Base-by-base conservation (phyloP, 306 rosid genomes). In the Chamaecrista fasciculata region DNA sequence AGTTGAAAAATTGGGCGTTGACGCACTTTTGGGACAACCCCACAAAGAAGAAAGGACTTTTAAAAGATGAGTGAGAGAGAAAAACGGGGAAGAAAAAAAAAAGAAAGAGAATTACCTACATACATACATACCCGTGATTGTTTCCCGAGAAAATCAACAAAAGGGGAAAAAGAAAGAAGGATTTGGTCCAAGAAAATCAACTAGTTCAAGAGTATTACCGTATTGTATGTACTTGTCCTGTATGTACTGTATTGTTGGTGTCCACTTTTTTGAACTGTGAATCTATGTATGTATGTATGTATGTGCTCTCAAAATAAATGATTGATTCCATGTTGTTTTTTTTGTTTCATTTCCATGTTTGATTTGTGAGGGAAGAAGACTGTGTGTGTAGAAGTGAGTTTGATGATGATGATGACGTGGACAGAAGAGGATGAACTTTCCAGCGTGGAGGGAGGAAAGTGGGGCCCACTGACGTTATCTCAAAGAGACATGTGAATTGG, bases 401-500 rank as follows among this genome's bases (percentile, higher is more conserved):
- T 57, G n/a, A 57, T 40, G 42, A 6, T 42, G 68, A 68, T 34
- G 79, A 52, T 82, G 92, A 92, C 91, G 91, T 92, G 93, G 67
- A 53, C 81, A 60, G 16, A 1, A 20, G 81, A 61, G 49, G 24
- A 47, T 71, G 84, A 85, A 86, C 89, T 85, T 90, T 90, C 86
- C 96, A 86, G 87, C 96, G 70, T 92, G 98, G 98, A 84, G 11
- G 46, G 1, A 15, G 2, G n/a, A 5, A 8, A 4, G 75, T 70
- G 76, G 87, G 97, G 66, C 76, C 93, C 81, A 79, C 29, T 0
- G 68, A 76, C 73, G 85, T 83, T 87, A 75, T 92, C 92, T 87
- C 34, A 58, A 67, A 46, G 52, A 21, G 62, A 31, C 55, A 70
- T 67, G 80, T 73, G 83, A 72, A 70, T n/a, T n/a, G n/a, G 49